A percentile compares a stretch with the other conserved stretches of the same genome.
Evolutionary conservation across 1,139 yeast genomes (phyloP).

Genomic region (Blastobotrys capitulatus): DNA sequence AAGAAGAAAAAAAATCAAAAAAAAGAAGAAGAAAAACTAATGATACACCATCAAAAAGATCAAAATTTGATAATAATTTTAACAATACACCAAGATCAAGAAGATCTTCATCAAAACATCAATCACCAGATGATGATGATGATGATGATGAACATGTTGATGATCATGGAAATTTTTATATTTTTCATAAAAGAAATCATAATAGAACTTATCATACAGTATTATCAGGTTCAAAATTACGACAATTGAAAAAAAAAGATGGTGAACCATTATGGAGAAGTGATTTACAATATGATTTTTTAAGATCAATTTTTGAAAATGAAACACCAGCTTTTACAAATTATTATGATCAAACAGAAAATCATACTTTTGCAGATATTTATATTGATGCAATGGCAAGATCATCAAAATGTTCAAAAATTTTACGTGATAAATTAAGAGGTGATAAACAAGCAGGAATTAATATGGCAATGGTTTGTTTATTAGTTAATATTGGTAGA

Average conservation of each 20-base stretch:
- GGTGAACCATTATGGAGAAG: constrained; percentile 89
- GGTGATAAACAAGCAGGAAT: constrained; percentile 58
- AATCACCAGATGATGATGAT: not conserved
- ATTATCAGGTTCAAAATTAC: constrained; percentile 39
- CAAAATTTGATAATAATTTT: not conserved
- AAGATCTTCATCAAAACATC: not conserved
- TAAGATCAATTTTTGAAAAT: constrained; percentile 60
- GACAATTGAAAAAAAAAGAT: constrained; percentile 81
- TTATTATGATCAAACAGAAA: constrained; percentile 33
- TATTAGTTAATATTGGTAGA: constrained; percentile 86
- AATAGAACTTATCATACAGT: constrained; percentile 27
- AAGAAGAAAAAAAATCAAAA: not conserved
- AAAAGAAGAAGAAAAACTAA: not conserved
- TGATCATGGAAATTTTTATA: not conserved
- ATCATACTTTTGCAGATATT: constrained; percentile 72
- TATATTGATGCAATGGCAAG: constrained; percentile 79
- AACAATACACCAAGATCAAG: not conserved
- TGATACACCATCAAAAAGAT: not conserved
- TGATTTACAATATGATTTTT: constrained; percentile 82
- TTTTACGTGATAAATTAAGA: constrained; percentile 70
- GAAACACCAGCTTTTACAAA: constrained; percentile 64
- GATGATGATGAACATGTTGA: not conserved
- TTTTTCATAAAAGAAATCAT: constrained; percentile 12
- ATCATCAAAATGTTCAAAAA: constrained; percentile 76
- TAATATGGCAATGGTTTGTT: constrained; percentile 75